Conservation (phyloP, 164 flowering plant genomes). For the Brasenia schreberi region DNA sequence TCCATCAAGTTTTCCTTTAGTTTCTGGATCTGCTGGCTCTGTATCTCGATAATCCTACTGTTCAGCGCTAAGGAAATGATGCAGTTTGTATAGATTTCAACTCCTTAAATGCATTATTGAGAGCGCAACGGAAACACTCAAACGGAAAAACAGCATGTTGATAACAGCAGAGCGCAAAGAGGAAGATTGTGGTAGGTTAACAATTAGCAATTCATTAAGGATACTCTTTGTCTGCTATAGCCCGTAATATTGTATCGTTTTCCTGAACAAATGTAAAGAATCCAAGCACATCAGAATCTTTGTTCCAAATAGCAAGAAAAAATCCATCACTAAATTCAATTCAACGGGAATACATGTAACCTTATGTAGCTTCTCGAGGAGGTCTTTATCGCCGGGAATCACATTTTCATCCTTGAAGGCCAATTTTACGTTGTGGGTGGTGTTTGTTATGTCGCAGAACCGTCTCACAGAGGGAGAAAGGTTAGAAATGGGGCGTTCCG, state of each 20-base stretch:
- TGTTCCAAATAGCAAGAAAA: not conserved
- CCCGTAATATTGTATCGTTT: not conserved
- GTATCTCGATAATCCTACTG: conserved; percentile 48
- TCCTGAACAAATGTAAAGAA: not conserved
- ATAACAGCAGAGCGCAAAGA: not conserved
- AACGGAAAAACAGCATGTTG: not conserved
- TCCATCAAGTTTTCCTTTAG: conserved; percentile 30
- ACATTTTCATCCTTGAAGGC: not conserved
- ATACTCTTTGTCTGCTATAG: not conserved
- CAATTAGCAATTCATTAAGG: not conserved
- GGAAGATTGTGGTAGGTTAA: not conserved
- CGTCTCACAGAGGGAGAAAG: not conserved
- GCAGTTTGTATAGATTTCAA: not conserved
- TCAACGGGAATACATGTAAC: not conserved
- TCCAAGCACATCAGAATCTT: not conserved
- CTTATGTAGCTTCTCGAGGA: not conserved
- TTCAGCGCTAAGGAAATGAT: not conserved
- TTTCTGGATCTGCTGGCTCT: conserved; percentile 36
- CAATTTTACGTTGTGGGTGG: not conserved
- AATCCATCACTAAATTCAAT: not conserved
- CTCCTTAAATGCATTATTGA: not conserved
- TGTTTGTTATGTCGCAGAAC: not conserved
- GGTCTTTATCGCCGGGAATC: not conserved
- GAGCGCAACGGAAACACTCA: conserved; percentile 5
- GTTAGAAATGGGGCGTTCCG: not conserved